Evolutionary conservation across 2,329 filamentous ascomycete genomes (phyloP), one percentile per base, ranked within the genome.

Genomic region (Biscogniauxia sp.): DNA sequence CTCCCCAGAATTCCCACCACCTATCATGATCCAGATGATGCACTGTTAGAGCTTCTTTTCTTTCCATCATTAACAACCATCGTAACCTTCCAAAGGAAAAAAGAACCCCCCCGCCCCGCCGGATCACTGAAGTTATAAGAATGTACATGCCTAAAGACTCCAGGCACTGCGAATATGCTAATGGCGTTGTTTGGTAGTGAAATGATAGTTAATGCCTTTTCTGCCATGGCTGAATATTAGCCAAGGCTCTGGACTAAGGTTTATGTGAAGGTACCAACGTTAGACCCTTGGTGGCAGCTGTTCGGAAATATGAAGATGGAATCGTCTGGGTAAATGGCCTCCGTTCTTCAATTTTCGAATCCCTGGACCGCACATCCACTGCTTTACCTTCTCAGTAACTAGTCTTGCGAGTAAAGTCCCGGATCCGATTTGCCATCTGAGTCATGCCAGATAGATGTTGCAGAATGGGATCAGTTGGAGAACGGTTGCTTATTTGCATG

Each of bases 381-480:
- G 20, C 2, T 9, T 2, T 51, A 7, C 19, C 3, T 15, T 23
- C 45, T 66, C 64, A 71, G 56, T 72, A 72, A 55, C 58, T 62
- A 17, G 67, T 53, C 37, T 63, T 64, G n/a, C 60, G 66, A 41
- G 69, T 61, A 37, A 61, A 67, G 2, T 66, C 66, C 51, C 68
- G 66, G 25, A 74, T 66, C 51, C 66, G 63, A 37, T 62, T 71
- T 17, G 69, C 69, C 58, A 72, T 66, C 53, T 63, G 67, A 26
- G 79, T 78, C 73, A 84, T 78, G 63, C 70, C 72, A 45, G 77
- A 76, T 9, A 85, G 75, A 65, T 77, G 79, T 70, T 80, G 80
- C 53, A 85, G 72, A 17, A 79, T 75, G 20, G 77, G 74, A 66
- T 84, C 80, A 28, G 77, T 75, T 9, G 79, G 79, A n/a, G 79